A percentile compares a stretch with the other conserved stretches of the same genome.
phyloP scores from a whole-genome alignment of 1,139 yeast genomes.

The Saccharomyces uvarum region DNA sequence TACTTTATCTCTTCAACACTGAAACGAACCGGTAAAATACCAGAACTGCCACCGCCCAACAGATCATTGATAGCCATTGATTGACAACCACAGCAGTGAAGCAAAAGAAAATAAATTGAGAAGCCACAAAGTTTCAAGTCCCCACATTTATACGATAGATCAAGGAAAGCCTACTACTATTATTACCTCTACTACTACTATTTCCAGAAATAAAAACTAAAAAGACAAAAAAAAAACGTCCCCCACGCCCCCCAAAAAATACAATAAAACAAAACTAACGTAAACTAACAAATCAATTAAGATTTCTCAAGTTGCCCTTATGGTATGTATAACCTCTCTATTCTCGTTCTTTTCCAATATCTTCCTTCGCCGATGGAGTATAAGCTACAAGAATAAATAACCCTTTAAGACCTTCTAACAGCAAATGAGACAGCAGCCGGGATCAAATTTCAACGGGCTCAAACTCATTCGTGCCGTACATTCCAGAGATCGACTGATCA shows the following conservation, averaged over 20 bases:
- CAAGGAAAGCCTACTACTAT: not conserved
- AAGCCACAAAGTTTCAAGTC: not conserved
- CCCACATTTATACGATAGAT: not conserved
- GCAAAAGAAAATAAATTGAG: not conserved
- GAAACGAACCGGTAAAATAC: not conserved
- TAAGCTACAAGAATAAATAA: not conserved
- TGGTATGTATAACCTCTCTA: not conserved
- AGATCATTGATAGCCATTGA: not conserved
- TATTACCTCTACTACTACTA: not conserved
- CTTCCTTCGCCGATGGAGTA: not conserved
- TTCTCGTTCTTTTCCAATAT: not conserved
- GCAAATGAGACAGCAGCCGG: not conserved
- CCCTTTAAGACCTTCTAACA: not conserved
- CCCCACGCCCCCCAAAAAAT: not conserved
- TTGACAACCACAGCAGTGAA: not conserved
- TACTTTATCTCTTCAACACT: not conserved
- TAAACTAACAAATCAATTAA: not conserved
- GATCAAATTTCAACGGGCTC: not conserved
- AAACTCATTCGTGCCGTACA: not conserved
- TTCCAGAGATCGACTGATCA: not conserved
- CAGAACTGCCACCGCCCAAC: not conserved
- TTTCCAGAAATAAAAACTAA: not conserved
- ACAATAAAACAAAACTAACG: not conserved
- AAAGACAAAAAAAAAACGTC: not conserved
- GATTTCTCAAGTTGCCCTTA: not conserved